phyloP scores from a whole-genome alignment of 768 basidiomycete genomes.

The Pleurotus giganteus region DNA sequence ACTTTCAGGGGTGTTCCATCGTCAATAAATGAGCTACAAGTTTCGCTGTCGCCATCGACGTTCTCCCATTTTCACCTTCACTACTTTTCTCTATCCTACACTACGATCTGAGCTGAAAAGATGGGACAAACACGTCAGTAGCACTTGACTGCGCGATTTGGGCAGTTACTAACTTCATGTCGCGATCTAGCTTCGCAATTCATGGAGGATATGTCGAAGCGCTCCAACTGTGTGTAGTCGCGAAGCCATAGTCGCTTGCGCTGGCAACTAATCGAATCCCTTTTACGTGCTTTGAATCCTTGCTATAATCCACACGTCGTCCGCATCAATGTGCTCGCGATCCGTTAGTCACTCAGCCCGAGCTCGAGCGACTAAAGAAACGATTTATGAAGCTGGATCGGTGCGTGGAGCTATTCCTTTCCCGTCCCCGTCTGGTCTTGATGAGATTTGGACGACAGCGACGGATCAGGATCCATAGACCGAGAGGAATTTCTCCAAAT shows the following conservation, averaged over 20 bases:
- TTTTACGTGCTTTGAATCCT: not conserved
- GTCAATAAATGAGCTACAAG: not conserved
- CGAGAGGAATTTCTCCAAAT: slow-evolving; percentile 98
- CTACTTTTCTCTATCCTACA: not conserved
- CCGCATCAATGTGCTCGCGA: not conserved
- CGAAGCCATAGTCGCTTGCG: not conserved
- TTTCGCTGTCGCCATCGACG: not conserved
- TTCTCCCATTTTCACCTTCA: slow-evolving; percentile 2
- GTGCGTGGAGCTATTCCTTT: slow-evolving; percentile 35
- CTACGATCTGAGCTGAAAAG: slow-evolving; percentile 17
- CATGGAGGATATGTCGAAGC: slow-evolving; percentile 97
- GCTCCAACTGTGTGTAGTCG: slow-evolving; percentile 80
- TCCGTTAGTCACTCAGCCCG: slow-evolving; percentile 82
- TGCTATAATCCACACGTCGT: not conserved
- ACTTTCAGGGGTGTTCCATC: not conserved
- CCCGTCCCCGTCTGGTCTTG: not conserved
- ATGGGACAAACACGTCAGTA: slow-evolving; percentile 87
- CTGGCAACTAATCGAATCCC: not conserved
- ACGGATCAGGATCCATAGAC: slow-evolving; percentile 97
- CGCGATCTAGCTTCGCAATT: slow-evolving; percentile 75
- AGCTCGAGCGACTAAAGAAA: slow-evolving; percentile 95
- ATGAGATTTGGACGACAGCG: slow-evolving; percentile 41
- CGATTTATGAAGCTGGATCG: slow-evolving; percentile 99
- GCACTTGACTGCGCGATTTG: not conserved
- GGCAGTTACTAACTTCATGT: not conserved